These are phyloP conservation scores for Colletotrichum somersetense DNA, from an alignment of 2,329 filamentous ascomycete genomes.

Conservation along the genomic window DNA sequence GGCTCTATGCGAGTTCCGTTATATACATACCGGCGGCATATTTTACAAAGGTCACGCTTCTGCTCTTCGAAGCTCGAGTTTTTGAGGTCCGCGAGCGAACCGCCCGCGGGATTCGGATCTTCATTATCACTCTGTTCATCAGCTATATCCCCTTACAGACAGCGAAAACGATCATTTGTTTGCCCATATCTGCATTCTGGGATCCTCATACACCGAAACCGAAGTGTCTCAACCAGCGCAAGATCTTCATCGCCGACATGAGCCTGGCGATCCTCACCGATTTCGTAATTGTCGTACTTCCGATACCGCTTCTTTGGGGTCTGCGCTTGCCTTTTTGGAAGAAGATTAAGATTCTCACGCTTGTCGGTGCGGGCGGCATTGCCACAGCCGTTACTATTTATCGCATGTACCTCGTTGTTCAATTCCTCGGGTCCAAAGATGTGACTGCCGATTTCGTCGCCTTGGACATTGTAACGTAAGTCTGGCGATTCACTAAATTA, in stretches of 20 bases:
- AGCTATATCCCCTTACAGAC: conserved; percentile 48
- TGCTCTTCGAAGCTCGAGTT: conserved; percentile 50
- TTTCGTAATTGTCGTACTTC: conserved; percentile 51
- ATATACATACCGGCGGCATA: conserved; percentile 49
- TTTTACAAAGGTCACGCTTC: conserved; percentile 50
- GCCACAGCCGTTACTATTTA: conserved; percentile 49
- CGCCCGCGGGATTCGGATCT: conserved; percentile 47
- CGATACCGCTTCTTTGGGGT: conserved; percentile 49
- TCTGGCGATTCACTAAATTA: not conserved
- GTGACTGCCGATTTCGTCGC: conserved; percentile 46
- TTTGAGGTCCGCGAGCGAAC: conserved; percentile 46
- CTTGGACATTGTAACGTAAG: conserved; percentile 39
- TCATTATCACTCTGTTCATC: conserved; percentile 46
- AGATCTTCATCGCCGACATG: conserved; percentile 51
- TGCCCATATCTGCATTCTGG: conserved; percentile 46
- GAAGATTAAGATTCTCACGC: conserved; percentile 50
- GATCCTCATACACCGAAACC: conserved; percentile 40
- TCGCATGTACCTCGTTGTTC: conserved; percentile 44
- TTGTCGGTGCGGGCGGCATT: conserved; percentile 49
- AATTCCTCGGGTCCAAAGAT: conserved; percentile 45
- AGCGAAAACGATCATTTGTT: conserved; percentile 47
- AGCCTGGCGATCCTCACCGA: conserved; percentile 51
- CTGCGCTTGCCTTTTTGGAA: conserved; percentile 47
- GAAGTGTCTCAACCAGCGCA: conserved; percentile 49
- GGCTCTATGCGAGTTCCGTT: conserved; percentile 48